Evolutionary conservation across 2,329 filamentous ascomycete species (phyloP), one percentile per base, ranked within the genome.

Genomic region (Paecilomyces sp.): DNA sequence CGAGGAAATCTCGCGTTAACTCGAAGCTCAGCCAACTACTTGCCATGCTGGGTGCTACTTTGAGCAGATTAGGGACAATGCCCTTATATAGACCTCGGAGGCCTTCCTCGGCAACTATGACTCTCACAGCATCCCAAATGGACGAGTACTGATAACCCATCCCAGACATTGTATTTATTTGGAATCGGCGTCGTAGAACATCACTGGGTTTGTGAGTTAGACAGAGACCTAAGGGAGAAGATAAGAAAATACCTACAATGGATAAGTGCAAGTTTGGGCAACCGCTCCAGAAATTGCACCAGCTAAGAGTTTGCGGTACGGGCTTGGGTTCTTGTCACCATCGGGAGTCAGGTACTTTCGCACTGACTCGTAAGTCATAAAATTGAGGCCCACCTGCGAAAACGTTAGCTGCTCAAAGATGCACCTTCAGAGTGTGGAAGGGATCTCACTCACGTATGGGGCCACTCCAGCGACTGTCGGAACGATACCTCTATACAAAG

Each of bases 21-120:
- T 99, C 94, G 72, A 96, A 99, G 75, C 92, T 97, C 62, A 97
- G 84, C 93, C 94, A 99, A 75, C 91, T 97, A 67, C 92, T 95
- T 15, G 94, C 94, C 93, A 99, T 99, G 74, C 92, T 97, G 3
- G 94, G 94, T 7, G 94, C 93, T 15, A 99, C 94, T 77, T 99
- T 99, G 62, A 99, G 84, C 24, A 99, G 81, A 70, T 99, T 99
- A 0, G 94, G 94, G 15, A 92, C 86, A 66, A 99, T 93, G 59
- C 94, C 94, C 75, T 97, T 99, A 81, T 97, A 99, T 52, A 99
- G 78, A 56, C 94, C 94, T 61, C 82, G 82, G 58, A 93, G 47
- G 31, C 94, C 94, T 77, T 99, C 94, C 67, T 96, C 87, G 54
- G 83, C 77, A 58, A 96, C 75, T 68, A 99, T 99, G 56, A 90